Base-by-base conservation (phyloP, 176 grass and related monocot species). In the Cenchrus fungigraminus region DNA sequence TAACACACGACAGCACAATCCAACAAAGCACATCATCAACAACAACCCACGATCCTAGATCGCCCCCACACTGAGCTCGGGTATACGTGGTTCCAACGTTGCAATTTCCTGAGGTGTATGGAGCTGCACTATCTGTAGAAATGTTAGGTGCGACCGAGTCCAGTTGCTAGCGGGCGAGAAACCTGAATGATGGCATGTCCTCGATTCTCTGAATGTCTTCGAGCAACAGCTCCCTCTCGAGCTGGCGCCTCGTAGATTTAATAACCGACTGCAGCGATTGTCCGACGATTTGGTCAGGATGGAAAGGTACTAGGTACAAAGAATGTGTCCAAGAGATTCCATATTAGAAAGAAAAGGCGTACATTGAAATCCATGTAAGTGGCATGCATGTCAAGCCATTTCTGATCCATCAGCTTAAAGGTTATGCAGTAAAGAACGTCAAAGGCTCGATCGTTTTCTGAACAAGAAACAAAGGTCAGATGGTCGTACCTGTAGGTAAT, bases 291-390 rank as follows among this genome's bases (percentile, higher is more conserved):
- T 51, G 34, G 57, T 87, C 45, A 90, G 55, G 28, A 74, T 74
- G 58, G 61, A 81, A 77, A 77, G 34, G 37, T 31, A 65, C 17
- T 53, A 13, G 29, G 29, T 61, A 84, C 44, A 6, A 68, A 76
- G 19, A 76, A 83, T 19, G n/a, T 63, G 43, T 10, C 40, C 32
- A 28, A 31, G 5, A 67, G 62, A 49, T 61, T 22, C 63, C 28
- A 49, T 37, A 65, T 29, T 37, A 25, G 89, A 74, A 83, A 91
- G 49, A 57, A 80, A 60, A 82, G 28, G 43, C 86, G 51, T 94
- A 92, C 97, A 86, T 99, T 99, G 65, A 99, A 99, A 76, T 99
- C 93, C 91, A 99, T 99, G 51, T 94, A 96, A 22, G 88, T 92
- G 70, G 97, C 93, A 42, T 91, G 90, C 97, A 96, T 98, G 22